Conservation (phyloP, 75 land plant species). For the Pseudotsuga menziesii region DNA sequence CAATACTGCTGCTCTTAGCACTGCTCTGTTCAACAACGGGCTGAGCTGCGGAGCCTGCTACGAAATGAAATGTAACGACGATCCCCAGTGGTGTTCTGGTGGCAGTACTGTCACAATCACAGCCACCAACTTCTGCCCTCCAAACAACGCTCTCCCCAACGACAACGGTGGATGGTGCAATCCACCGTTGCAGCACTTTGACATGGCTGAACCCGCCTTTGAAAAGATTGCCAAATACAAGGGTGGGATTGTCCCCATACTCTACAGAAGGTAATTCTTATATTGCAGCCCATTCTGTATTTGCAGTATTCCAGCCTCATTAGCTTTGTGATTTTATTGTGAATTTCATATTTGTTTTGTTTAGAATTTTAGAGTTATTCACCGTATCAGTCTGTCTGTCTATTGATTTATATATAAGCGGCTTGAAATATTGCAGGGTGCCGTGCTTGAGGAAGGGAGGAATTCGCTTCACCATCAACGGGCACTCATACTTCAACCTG, state of each 20-base stretch:
- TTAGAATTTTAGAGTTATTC: too few species aligned
- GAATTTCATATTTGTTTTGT: too few species aligned
- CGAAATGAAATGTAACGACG: slow-evolving; percentile 14
- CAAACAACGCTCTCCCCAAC: slow-evolving; percentile 4
- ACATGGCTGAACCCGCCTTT: slow-evolving; percentile 7
- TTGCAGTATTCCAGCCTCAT: not conserved
- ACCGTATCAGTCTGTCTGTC: too few species aligned
- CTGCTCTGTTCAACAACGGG: slow-evolving; percentile 23
- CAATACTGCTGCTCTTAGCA: slow-evolving; percentile 27
- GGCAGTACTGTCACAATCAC: slow-evolving; percentile 6
- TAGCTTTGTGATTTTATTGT: too few species aligned
- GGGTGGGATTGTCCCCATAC: slow-evolving; percentile 10
- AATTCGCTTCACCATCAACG: slow-evolving; percentile 8
- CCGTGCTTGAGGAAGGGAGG: slow-evolving; percentile 6
- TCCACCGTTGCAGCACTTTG: slow-evolving; percentile 5
- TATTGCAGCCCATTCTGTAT: not conserved
- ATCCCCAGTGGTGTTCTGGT: slow-evolving; percentile 10
- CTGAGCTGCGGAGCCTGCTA: slow-evolving; percentile 28
- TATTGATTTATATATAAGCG: not conserved
- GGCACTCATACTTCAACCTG: slow-evolving; percentile 11
- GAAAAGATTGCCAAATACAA: slow-evolving; percentile 8
- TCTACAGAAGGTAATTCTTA: slow-evolving; percentile 9
- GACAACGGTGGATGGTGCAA: slow-evolving; percentile 13
- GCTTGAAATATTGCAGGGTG: not conserved
- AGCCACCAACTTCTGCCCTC: slow-evolving; percentile 15